Evolutionary conservation across 257 asterid species (phyloP), one percentile per base, ranked within the genome.

Genomic region (Primulina eburnea): DNA sequence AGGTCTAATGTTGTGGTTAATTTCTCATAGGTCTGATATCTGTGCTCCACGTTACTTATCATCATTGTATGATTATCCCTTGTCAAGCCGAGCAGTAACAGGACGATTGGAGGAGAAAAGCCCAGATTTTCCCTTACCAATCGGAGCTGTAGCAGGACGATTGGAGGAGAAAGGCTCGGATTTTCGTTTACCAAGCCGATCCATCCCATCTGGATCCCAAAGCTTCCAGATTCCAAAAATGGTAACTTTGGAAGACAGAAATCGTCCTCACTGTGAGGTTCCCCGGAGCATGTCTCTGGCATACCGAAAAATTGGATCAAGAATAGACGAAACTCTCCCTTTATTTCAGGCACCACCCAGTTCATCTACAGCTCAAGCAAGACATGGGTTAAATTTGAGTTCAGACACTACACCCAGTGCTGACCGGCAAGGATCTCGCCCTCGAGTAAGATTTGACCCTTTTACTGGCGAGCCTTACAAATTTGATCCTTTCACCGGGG

Each of bases 401-500:
- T 68, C 83, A 2, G 74, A 71, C 18, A 30, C 50, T 56, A 21
- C 78, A 38, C 55, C 75, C 32, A 64, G 62, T 40, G 43, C 72
- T 20, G 69, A 77, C 60, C 84, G 68, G 47, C 90, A 72, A 60
- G 77, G 77, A 17, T 10, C 89, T 50, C 88, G 84, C 0, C 86
- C 87, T 60, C 95, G 74, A 75, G 75, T 89, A 29, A 87, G 90
- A 77, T 92, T 86, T 47, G 96, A 89, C 69, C 97, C 98, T 11
- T 92, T 74, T 62, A 92, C 97, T 0, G 97, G 97, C 0, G 87
- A 85, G 75, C 97, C 97, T 38, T 92, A 90, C 84, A 92, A 86
- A 69, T 92, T 92, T 12, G 98, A 92, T 78, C 98, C 98, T 16
- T 92, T 88, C 78, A 92, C 98, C 1, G 98, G 98, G 2, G 98